A percentile compares a stretch with the other conserved stretches of the same genome.
Evolutionary conservation across 2,329 filamentous ascomycete genomes (phyloP).

Genomic region (Botrytis cinerea): DNA sequence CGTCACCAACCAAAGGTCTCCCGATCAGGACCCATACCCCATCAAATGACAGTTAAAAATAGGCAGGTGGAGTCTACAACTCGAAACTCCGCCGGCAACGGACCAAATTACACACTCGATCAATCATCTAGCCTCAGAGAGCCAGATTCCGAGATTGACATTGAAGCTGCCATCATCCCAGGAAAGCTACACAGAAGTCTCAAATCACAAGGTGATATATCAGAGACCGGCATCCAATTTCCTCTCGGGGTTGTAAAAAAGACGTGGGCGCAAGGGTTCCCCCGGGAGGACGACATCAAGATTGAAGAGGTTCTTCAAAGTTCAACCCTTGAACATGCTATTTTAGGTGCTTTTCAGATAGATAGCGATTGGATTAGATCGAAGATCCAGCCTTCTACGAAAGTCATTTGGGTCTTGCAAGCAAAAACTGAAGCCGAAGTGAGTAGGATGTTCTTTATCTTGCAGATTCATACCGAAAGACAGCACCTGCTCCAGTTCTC

Average conservation of each 20-base stretch:
- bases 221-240: slow-evolving; percentile 37
- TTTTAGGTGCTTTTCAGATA: slow-evolving; percentile 87
- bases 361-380: slow-evolving; percentile 57
- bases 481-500: background rate
- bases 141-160: background rate
- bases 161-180: background rate
- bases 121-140: background rate
- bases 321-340: slow-evolving; percentile 68
- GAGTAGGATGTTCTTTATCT: slow-evolving; percentile 32
- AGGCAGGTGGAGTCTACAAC: background rate
- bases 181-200: background rate
- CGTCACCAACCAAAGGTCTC: slow-evolving; percentile 22
- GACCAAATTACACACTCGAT: background rate
- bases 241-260: slow-evolving; percentile 70
- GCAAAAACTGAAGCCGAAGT: slow-evolving; percentile 56
- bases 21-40: background rate
- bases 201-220: slow-evolving; percentile 21
- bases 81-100: background rate
- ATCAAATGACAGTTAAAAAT: background rate
- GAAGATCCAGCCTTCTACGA: slow-evolving; percentile 67
- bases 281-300: slow-evolving; percentile 73
- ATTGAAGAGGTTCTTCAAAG: slow-evolving; percentile 85
- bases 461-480: background rate
- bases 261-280: slow-evolving; percentile 71
- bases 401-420: slow-evolving; percentile 61